Base-by-base conservation (phyloP, 257 asterid species). In the Solanum clarkiae region DNA sequence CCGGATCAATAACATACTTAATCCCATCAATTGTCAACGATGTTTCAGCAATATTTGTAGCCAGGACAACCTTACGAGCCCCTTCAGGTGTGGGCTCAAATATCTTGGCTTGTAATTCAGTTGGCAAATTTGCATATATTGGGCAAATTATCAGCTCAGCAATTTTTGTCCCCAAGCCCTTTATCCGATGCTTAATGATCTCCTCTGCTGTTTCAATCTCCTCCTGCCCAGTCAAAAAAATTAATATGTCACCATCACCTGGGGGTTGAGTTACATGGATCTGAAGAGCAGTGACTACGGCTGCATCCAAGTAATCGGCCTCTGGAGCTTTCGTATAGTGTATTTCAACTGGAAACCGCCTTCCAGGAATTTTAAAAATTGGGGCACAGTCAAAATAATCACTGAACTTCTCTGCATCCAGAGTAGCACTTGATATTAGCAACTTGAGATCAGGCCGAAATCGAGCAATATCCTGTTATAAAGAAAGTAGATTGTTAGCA, bases 271-370 rank as follows among this genome's bases (percentile, higher is more conserved):
- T 93, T 75, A 92, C 95, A 83, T 95, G 99, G 84, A 94, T 95
- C 84, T 95, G 99, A 65, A 95, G 95, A 85, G 97, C 97, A 6
- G 97, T 93, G 53, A 95, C 97, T 55, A 96, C 88, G 44, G 99
- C 95, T 55, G 99, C 98, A 66, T 96, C 98, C 88, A 96, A 86
- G 87, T 96, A 96, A 94, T 96, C 99, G 47, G 99, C 99, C 91
- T 96, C 99, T 5, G 99, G 99, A 84, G 98, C 98, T 86, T 92
- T 96, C 0, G 99, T 96, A 80, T 93, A 94, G 87, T 94, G 94
- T 87, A 96, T 93, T 62, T 94, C 98, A 86, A 94, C 98, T 18
- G 98, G 99, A 90, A 86, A 94, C 86, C 99, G 92, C 89, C 99
- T 91, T 86, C 99, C 99, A 40, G 98, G 99, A 87, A 96, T 94